A percentile compares a stretch with the other conserved stretches of the same genome.
Evolutionary conservation across 2,329 filamentous ascomycete species (phyloP).

Genomic region (Sporothrix luriei): DNA sequence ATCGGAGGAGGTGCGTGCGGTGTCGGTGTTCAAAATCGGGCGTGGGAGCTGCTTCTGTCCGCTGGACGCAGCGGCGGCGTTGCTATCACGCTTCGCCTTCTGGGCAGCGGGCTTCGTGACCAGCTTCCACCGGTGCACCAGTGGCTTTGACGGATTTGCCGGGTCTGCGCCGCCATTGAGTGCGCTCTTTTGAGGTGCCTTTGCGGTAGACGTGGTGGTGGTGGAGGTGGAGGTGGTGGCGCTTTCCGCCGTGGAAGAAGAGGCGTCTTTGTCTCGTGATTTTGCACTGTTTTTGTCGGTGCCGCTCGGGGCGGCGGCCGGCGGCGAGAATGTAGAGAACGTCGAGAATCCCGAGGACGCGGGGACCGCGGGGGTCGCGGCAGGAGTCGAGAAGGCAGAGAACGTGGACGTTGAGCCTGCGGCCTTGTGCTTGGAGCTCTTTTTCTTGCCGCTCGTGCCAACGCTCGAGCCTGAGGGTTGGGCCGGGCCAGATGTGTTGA

Average conservation of each 20-base stretch:
- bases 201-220: not conserved
- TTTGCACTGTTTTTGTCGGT: not conserved
- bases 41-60: not conserved
- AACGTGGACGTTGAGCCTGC: not conserved
- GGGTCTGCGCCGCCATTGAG: not conserved
- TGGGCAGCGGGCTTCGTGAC: constrained; percentile 35
- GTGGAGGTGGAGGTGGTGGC: not conserved
- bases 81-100: constrained; percentile 18
- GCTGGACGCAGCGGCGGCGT: not conserved
- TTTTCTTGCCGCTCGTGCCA: constrained; percentile 21
- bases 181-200: not conserved
- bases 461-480: constrained; percentile 27
- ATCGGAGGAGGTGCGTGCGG: not conserved
- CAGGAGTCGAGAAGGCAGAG: not conserved
- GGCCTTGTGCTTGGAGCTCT: constrained; percentile 4
- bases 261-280: not conserved
- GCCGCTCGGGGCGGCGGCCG: constrained; percentile 16
- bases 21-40: not conserved
- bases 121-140: constrained; percentile 40
- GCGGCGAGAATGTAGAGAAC: constrained; percentile 17
- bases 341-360: constrained; percentile 7
- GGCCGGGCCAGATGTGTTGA: constrained; percentile 42
- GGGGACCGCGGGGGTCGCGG: not conserved
- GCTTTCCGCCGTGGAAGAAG: not conserved
- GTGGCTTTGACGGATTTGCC: constrained; percentile 26